Percentiles rank a stretch among this genome's conserved stretches.
These are phyloP conservation scores for Pseudophaeomoniella oleicola DNA, from an alignment of 2,329 filamentous ascomycete species.

Conservation along the genomic window DNA sequence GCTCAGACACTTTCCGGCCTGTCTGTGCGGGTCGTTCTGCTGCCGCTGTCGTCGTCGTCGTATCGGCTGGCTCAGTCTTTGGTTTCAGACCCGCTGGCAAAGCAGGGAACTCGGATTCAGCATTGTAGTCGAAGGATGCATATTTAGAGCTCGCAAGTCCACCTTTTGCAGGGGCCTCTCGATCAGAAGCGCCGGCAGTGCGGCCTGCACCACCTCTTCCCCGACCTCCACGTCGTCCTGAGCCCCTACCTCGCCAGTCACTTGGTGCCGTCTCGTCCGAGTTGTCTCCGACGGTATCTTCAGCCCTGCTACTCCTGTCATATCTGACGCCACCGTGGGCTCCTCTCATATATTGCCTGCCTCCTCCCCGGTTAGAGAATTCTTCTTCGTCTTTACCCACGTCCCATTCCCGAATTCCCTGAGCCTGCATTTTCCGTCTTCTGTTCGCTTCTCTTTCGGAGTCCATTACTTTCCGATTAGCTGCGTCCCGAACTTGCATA, in stretches of 20 bases:
- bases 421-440: constrained; percentile 42
- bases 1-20: constrained; percentile 3
- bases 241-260: constrained; percentile 7
- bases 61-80: neutral
- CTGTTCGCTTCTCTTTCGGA: constrained; percentile 47
- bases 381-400: constrained; percentile 44
- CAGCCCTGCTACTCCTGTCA: constrained; percentile 2
- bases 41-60: neutral
- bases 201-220: constrained; percentile 6
- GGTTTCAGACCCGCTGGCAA: constrained; percentile 6
- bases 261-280: constrained; percentile 9
- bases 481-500: constrained; percentile 26
- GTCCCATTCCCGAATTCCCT: constrained; percentile 48
- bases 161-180: constrained; percentile 1
- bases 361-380: constrained; percentile 17
- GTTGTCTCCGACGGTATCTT: constrained; percentile 1
- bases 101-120: constrained; percentile 11
- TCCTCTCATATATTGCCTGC: constrained; percentile 4
- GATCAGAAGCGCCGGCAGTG: constrained; percentile 1
- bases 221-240: constrained; percentile 7
- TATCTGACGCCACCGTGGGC: constrained; percentile 8
- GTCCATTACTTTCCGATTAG: constrained; percentile 44
- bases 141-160: constrained; percentile 1
- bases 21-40: constrained; percentile 2
- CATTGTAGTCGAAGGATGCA: constrained; percentile 7